Evolutionary conservation across 495 filamentous ascomycete species (phyloP), one percentile per base, ranked within the genome.

Genomic region (Talaromyces trachyspermus): DNA sequence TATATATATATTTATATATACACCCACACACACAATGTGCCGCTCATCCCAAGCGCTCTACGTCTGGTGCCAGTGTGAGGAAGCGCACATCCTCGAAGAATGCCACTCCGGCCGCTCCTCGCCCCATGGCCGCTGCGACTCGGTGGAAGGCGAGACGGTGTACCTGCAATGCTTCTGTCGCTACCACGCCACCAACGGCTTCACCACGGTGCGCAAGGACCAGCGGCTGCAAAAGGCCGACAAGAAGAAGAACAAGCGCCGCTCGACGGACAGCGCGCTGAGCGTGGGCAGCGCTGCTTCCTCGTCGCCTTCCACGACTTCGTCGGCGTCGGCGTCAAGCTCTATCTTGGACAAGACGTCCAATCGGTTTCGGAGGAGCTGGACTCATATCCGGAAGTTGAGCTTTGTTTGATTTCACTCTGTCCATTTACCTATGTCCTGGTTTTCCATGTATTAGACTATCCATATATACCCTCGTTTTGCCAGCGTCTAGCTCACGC

Each of bases 141-240:
- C 63, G 1, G 43, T 70, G 9, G 61, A 55, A 25, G 47, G 67
- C 22, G 63, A 73, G 36, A 68, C 63, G 7, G 69, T 69, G 4
- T 64, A 66, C 24, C 67, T 73, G 68, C 65, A 73, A 22, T 70
- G 66, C 29, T 73, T 66, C 56, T 71, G 69, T 58, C 58, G 69
- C 43, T 50, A 49, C 0, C 69, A 73, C 36, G 66, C 69, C 4
- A 65, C 57, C 2, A 62, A 59, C n/a, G 11, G 56, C 57, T n/a
- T 71, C 64, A 53, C 62, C 58, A 46, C 56, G 59, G 5, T 60
- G 67, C 57, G 63, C 61, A 20, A 56, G 68, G 48, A 59, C 53
- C 3, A 51, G 45, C 32, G 65, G 62, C 35, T 19, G 7, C 18
- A 41, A 20, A 26, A 38, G 26, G 27, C 24, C 22, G 49, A 24